Conservation (phyloP, 78 protist species). For the Dictyostelium intermedium region DNA sequence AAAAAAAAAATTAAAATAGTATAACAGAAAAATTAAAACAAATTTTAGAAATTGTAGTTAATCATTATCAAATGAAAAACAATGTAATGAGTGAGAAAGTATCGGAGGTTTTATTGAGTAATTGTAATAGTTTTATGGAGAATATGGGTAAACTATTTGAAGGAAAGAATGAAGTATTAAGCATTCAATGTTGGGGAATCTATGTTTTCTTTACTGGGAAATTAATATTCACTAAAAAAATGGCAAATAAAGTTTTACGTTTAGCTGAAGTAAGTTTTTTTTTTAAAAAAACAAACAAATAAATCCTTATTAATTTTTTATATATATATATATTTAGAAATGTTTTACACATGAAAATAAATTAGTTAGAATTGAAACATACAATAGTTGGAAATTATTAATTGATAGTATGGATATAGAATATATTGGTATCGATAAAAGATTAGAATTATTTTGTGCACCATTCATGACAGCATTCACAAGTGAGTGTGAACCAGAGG, state of each 20-base stretch:
- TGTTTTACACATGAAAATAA: slow-evolving; percentile 10
- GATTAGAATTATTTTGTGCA: slow-evolving; percentile 15
- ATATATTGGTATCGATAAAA: neutral
- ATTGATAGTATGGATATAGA: slow-evolving; percentile 5
- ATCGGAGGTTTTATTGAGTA: neutral
- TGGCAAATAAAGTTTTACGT: slow-evolving; percentile 1
- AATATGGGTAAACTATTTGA: neutral
- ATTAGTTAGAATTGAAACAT: slow-evolving; percentile 15
- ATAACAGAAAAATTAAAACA: neutral
- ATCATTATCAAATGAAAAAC: neutral
- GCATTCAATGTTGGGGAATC: slow-evolving; percentile 27
- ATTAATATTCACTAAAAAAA: neutral
- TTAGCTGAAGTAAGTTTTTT: slow-evolving; percentile 42
- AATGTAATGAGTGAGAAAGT: neutral
- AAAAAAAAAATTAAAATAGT: neutral
- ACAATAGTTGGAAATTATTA: slow-evolving; percentile 49
- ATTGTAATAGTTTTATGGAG: neutral
- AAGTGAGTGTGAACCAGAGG: neutral
- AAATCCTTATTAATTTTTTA: neutral
- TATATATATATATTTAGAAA: neutral
- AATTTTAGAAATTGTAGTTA: neutral
- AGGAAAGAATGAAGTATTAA: neutral
- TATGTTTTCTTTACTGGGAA: slow-evolving; percentile 19
- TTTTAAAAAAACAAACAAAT: neutral
- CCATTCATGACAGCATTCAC: slow-evolving; percentile 15